Evolutionary conservation across 2,329 filamentous ascomycete species (phyloP), one percentile per base, ranked within the genome.

Genomic region (Aspergillus clavatus): DNA sequence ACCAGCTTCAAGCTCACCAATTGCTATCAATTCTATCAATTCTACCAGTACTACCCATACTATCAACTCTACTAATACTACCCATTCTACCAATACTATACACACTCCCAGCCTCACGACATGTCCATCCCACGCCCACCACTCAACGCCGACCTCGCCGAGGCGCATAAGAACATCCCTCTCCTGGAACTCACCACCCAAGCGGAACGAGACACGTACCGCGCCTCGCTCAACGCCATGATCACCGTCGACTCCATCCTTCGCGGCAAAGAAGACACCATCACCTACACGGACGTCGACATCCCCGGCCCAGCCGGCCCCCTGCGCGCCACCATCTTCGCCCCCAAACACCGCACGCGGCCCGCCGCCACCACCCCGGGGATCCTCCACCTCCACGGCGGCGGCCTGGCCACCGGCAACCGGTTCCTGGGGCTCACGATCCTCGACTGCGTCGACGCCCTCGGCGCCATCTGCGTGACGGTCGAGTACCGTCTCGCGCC

Each of bases 401-500:
- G 83, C 18, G 83, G 83, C 4, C 85, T 83, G 66, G 79, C 81
- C 5, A 65, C 84, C 24, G 83, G 83, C 10, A 73, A 74, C 38
- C 80, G 76, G 3, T 82, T 78, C 3, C 79, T 85, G 58, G 82
- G 85, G 57, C 76, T 79, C 11, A 73, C 80, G 33, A 79, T 77
- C 5, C 71, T 75, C 3, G 68, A 73, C 27, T 75, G 82, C 3
- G 65, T 77, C 29, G 66, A 75, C 21, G 67, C 72, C 4, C 68
- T 78, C 10, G 73, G 79, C 42, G 80, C 69, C 22, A 70, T 85
- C 18, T 75, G 84, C 43, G 76, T 86, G 49, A 79, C 77, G 1
- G 80, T 84, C 53, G 81, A 84, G 55, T 86, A 87, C 59, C 76
- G 83, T n/a, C 73, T 85, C 2, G 81, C 82, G 0, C 83, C 83